Conservation (phyloP, 2,329 filamentous ascomycete genomes). For the Exophiala dermatitidis region DNA sequence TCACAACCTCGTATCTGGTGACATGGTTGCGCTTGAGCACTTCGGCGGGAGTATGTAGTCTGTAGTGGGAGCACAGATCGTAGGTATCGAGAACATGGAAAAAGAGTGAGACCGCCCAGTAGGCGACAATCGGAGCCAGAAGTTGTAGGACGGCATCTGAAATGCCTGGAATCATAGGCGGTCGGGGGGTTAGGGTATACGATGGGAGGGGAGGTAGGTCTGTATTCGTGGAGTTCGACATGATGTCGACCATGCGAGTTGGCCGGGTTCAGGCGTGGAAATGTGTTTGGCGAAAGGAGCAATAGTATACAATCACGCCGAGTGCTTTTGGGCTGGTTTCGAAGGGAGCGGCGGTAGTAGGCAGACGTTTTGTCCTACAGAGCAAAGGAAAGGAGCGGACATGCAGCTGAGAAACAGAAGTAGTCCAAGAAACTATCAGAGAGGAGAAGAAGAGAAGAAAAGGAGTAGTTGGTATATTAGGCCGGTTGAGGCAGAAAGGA, state of each 20-base stretch:
- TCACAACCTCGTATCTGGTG: conserved; percentile 72
- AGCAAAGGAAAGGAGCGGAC: background rate
- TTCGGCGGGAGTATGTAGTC: conserved; percentile 90
- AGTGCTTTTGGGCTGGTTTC: background rate
- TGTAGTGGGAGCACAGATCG: conserved; percentile 83
- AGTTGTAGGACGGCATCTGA: conserved; percentile 75
- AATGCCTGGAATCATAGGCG: conserved; percentile 67
- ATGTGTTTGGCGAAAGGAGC: background rate
- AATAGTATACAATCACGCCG: conserved; percentile 1
- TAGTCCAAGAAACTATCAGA: background rate
- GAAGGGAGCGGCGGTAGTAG: background rate
- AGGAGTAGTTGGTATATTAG: background rate
- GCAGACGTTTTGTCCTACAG: background rate
- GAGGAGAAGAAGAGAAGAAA: background rate
- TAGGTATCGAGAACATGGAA: conserved; percentile 83
- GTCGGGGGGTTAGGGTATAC: conserved; percentile 65
- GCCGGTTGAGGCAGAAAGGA: background rate
- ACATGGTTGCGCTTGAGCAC: conserved; percentile 82
- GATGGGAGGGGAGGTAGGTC: conserved; percentile 74
- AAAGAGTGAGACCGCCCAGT: conserved; percentile 78
- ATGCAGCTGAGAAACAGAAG: background rate
- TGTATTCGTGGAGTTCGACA: conserved; percentile 18
- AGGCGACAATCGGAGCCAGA: conserved; percentile 69
- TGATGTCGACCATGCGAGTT: conserved; percentile 13
- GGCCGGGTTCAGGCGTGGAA: background rate